phyloP scores from a whole-genome alignment of 2,329 filamentous ascomycete genomes.

The Dothideomycetes sp. region DNA sequence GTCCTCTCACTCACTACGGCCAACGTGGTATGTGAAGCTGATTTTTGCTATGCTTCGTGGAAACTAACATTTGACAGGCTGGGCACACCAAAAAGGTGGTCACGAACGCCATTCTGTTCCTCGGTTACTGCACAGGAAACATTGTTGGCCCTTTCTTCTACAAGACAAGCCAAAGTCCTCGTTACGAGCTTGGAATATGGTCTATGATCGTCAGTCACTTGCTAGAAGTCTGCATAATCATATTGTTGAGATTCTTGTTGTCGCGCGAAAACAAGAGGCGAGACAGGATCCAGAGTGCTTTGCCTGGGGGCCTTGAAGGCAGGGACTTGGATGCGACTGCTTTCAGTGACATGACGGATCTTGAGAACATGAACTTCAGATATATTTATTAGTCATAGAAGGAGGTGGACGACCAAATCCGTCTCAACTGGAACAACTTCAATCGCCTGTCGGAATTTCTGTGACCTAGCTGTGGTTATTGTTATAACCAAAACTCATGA shows the following conservation, averaged over 20 bases:
- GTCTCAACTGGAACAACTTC: too few species aligned
- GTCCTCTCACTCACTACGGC: constrained; percentile 39
- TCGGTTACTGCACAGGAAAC: constrained; percentile 53
- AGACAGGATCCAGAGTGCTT: constrained; percentile 39
- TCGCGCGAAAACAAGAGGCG: constrained; percentile 35
- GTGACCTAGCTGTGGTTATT: too few species aligned
- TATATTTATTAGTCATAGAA: constrained; percentile 25
- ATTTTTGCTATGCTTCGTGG: too few species aligned
- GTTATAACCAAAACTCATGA: too few species aligned
- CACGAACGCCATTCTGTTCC: constrained; percentile 52
- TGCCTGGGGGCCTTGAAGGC: constrained; percentile 38
- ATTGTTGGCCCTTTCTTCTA: constrained; percentile 57
- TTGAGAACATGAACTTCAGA: constrained; percentile 40
- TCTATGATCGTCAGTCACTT: constrained; percentile 48
- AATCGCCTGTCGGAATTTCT: too few species aligned
- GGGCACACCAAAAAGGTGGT: constrained; percentile 57
- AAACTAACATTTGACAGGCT: constrained; percentile 14
- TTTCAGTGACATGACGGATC: constrained; percentile 46
- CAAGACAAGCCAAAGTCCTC: constrained; percentile 43
- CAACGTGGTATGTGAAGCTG: constrained; percentile 29
- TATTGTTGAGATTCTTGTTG: constrained; percentile 38
- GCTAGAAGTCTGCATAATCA: constrained; percentile 41
- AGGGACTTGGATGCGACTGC: constrained; percentile 42
- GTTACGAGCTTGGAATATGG: constrained; percentile 45
- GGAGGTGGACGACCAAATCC: too few species aligned